Evolutionary conservation across 2,329 filamentous ascomycete species (phyloP), one percentile per base, ranked within the genome.

Genomic region (Berkeleyomyces rouxiae): DNA sequence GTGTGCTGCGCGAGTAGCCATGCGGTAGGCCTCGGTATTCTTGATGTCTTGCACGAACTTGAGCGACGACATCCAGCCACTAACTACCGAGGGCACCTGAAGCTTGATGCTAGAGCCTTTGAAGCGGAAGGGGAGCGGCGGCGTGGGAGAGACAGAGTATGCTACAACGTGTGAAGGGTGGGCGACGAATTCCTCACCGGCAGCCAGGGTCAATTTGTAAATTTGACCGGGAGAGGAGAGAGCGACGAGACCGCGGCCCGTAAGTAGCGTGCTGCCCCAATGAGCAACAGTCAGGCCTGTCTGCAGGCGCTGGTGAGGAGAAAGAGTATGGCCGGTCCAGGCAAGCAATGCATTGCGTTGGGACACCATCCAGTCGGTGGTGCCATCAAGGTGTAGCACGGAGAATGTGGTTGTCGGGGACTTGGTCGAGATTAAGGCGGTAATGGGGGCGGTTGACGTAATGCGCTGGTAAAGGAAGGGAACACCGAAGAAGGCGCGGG

Each of bases 401-500:
- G 88, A 85, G 68, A 99, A 91, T 4, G 90, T 91, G 0, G 91
- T 93, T 61, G 86, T 84, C 3, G 89, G 84, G 4, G 90, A 90
- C 72, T 90, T 93, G 33, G 92, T 90, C 39, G 88, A 88, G 68
- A 99, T 87, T 66, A 99, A 77, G 40, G 90, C 90, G 51, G 88
- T 95, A 67, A 96, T 82, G 1, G 93, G 91, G 57, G 85, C 88
- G 0, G 91, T 90, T 0, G 92, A 92, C 42, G 90, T 86, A 67
- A 97, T 83, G 74, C 87, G 79, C 75, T 97, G 92, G 75, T 97
- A 97, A 65, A 99, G 80, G 74, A 99, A 99, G 0, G 93, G 93
- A 59, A 97, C 87, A 67, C 91, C 90, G 37, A 95, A 81, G 58
- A 85, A 74, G 33, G 87, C 86, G 72, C 93, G 84, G 64, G 85